phyloP scores from a whole-genome alignment of 2,329 filamentous ascomycete genomes.

The Hortaea werneckii region DNA sequence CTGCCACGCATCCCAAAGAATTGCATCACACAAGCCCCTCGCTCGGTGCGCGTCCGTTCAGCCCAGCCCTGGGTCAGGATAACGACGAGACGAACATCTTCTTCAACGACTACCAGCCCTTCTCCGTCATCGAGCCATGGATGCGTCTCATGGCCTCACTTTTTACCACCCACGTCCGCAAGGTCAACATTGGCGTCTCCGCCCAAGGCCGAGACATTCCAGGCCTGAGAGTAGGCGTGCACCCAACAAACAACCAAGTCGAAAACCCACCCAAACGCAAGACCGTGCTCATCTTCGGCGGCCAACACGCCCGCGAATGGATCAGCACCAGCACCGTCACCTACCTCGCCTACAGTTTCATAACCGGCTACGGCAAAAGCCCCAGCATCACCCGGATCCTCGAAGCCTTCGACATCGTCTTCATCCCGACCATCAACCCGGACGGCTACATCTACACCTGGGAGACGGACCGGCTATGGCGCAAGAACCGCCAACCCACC shows the following conservation, averaged over 20 bases:
- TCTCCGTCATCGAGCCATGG: slow-evolving; percentile 79
- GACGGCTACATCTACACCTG: slow-evolving; percentile 93
- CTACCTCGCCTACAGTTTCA: slow-evolving; percentile 80
- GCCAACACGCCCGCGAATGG: slow-evolving; percentile 93
- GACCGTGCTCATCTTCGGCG: slow-evolving; percentile 72
- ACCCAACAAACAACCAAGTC: slow-evolving; percentile 39
- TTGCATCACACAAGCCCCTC: neutral
- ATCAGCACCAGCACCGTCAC: slow-evolving; percentile 86
- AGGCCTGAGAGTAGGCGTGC: slow-evolving; percentile 64
- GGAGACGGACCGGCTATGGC: slow-evolving; percentile 85
- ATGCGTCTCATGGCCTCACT: slow-evolving; percentile 82
- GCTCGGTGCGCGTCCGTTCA: slow-evolving; percentile 9
- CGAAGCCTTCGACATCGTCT: slow-evolving; percentile 74
- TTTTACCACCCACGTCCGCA: slow-evolving; percentile 69
- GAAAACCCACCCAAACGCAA: slow-evolving; percentile 47
- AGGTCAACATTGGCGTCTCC: slow-evolving; percentile 69
- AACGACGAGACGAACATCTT: slow-evolving; percentile 57
- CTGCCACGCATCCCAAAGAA: neutral
- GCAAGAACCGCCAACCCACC: slow-evolving; percentile 83
- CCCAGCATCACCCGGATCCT: slow-evolving; percentile 64
- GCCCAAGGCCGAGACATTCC: slow-evolving; percentile 81
- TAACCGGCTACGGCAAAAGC: slow-evolving; percentile 70
- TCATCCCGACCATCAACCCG: slow-evolving; percentile 82
- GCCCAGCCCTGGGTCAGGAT: slow-evolving; percentile 16
- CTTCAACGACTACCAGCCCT: slow-evolving; percentile 84